Base-by-base conservation (phyloP, 495 filamentous ascomycete genomes). In the Gamarada debralockiae region DNA sequence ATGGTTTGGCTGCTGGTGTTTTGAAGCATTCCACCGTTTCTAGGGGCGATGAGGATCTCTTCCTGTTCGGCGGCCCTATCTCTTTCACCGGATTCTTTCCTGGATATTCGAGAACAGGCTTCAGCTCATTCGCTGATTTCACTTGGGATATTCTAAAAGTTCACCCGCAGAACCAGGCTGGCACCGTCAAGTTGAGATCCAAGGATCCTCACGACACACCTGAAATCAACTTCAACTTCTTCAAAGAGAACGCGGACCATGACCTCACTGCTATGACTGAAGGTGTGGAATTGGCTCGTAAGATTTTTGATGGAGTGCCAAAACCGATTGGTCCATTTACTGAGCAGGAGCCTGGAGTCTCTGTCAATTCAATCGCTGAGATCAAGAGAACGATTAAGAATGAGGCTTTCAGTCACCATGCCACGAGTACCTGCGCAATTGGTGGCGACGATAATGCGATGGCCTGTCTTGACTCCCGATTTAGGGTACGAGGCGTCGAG, bases 341-440 rank as follows among this genome's bases (percentile, higher is more conserved):
- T 3, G 76, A 81, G 60, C 70, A 76, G n/a, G 67, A 68, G 57
- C 81, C 80, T 0, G 76, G 76, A 0, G 48, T 56, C 4, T 66
- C 72, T 24, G 65, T 75, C 1, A 56, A 47, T 14, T 63, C 66
- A 1, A 63, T 72, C 29, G 70, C 60, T 23, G 62, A 78, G 0
- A 41, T 79, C 2, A 64, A 77, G 51, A 58, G 70, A 50, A 81
- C 69, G 55, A 70, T 78, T 49, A 74, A 73, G 60, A 65, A 76
- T 27, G 66, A 71, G 36, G 67, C 78, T 2, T 86, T 77, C 76
- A 80, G 80, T 0, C 80, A 84, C 43, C 82, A 85, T 56, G 80
- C 79, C 2, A 77, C 70, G 27, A 80, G 76, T 51, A 80, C 79
- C 12, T 74, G 70, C 48, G 63, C 80, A 14, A 86, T 84, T 53